phyloP scores from a whole-genome alignment of 1,139 yeast genomes.

The Suhomyces terraborum region DNA sequence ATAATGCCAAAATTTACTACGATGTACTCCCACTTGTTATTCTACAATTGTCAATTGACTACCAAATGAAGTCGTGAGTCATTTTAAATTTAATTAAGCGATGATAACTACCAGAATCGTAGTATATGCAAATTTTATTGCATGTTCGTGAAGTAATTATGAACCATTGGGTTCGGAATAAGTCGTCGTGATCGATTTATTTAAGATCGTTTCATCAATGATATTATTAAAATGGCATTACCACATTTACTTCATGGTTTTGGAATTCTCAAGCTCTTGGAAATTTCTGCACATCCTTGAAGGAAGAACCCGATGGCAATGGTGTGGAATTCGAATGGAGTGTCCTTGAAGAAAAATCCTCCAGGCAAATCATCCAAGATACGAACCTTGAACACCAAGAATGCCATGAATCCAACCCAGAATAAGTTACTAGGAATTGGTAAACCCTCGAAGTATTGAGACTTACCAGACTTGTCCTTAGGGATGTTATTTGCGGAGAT shows the following conservation, averaged over 20 bases:
- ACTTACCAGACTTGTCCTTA: conserved; percentile 80
- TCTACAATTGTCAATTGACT: not conserved
- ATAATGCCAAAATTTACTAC: too few relatives aligned
- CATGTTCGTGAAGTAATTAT: not conserved
- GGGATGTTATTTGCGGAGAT: conserved; percentile 93
- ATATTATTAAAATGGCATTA: not conserved
- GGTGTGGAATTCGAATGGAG: conserved; percentile 74
- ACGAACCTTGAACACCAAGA: conserved; percentile 54
- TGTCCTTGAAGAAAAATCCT: conserved; percentile 57
- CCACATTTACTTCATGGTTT: conserved; percentile 54
- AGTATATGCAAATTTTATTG: not conserved
- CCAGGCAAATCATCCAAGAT: conserved; percentile 60
- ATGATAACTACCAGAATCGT: not conserved
- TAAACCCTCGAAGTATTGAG: conserved; percentile 86
- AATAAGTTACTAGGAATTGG: conserved; percentile 89
- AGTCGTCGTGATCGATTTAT: not conserved
- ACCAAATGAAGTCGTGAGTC: not conserved
- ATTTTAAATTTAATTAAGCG: not conserved
- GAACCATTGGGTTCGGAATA: not conserved
- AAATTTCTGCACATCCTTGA: conserved; percentile 90
- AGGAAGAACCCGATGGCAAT: conserved; percentile 61
- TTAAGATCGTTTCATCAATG: not conserved
- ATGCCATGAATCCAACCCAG: conserved; percentile 73
- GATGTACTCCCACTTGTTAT: too few relatives aligned
- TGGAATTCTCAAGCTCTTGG: conserved; percentile 88